Evolutionary conservation across 495 filamentous ascomycete genomes (phyloP), one percentile per base, ranked within the genome.

Genomic region (Filosporella fistucella): DNA sequence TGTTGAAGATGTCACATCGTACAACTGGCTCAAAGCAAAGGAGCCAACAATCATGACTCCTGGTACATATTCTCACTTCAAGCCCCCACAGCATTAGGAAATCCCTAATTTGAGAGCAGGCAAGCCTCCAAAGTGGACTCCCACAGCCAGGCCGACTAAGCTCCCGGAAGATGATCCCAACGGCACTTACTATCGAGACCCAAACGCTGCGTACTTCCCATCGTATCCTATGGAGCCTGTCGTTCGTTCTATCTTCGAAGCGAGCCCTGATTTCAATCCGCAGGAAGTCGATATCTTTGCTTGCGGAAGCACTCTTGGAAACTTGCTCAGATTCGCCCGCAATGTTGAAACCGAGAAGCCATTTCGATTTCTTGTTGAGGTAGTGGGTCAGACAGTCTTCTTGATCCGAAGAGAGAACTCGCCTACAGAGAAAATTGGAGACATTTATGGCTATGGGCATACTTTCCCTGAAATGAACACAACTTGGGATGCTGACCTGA

Each of bases 381-480:
- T 54, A 14, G 51, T 69, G 18, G 62, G 47, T 14, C 65, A 72
- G 24, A 84, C 81, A 0, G 66, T 85, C 13, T 85, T 88, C 58
- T 71, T 88, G 38, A 57, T 81, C 26, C 75, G 82, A 20, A 67
- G 69, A 17, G 78, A 82, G 46, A 81, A 78, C 40, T 71, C 68
- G 2, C 78, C 80, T 0, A 73, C 58, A 1, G 66, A 72, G 36
- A 13, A 63, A 3, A 80, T 86, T 30, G 55, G 62, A 2, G 68
- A 67, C 40, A 64, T 86, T 5, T 43, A 48, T 2, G 85, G 82
- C 0, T 86, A 69, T 56, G 82, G 83, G 9, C 79, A 85, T 57
- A 70, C 75, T 1, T 87, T 87, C 57, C 72, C 78, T 4, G 78
- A 84, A 36, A 69, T 64, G 24, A 81, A 84, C 56, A 87, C 84